phyloP scores from a whole-genome alignment of 1,284 basidiomycete genomes.

The Phaffia rhodozyma region DNA sequence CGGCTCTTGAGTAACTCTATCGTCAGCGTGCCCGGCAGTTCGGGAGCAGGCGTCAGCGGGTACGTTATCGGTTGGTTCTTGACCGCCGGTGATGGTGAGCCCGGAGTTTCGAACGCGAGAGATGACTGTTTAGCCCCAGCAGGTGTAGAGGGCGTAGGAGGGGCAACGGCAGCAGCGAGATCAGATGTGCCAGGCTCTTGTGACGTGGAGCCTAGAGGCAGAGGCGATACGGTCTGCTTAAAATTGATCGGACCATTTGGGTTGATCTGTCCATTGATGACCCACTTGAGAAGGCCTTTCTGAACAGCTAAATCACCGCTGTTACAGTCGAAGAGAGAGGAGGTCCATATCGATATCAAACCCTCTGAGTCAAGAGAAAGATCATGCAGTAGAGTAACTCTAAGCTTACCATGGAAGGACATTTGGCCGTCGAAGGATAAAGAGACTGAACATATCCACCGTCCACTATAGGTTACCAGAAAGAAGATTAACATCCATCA shows the following conservation, averaged over 20 bases:
- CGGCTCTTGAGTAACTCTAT: slow-evolving; percentile 51
- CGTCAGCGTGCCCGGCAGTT: slow-evolving; percentile 52
- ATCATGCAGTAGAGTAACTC: background rate
- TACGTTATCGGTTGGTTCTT: no score
- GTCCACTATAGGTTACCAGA: slow-evolving; percentile 27
- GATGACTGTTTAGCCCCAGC: slow-evolving; percentile 31
- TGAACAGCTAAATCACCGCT: slow-evolving; percentile 70
- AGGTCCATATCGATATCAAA: no score
- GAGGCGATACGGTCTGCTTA: background rate
- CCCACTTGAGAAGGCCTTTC: slow-evolving; percentile 63
- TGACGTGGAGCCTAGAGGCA: background rate
- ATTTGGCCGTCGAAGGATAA: slow-evolving; percentile 67
- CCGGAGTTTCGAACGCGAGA: slow-evolving; percentile 19
- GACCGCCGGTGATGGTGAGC: background rate
- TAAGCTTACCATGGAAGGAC: slow-evolving; percentile 55
- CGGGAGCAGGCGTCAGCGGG: slow-evolving; percentile 22
- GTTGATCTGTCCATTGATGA: slow-evolving; percentile 49
- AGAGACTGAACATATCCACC: slow-evolving; percentile 84
- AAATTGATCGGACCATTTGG: background rate
- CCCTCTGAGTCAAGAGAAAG: background rate
- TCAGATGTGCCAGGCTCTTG: background rate
- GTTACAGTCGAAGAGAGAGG: background rate
- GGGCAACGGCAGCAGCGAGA: background rate
- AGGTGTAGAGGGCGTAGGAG: slow-evolving; percentile 39
- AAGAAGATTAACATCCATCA: background rate